Evolutionary conservation across 2,329 filamentous ascomycete species (phyloP).

Genomic region (Endoconidiophora laricicola): DNA sequence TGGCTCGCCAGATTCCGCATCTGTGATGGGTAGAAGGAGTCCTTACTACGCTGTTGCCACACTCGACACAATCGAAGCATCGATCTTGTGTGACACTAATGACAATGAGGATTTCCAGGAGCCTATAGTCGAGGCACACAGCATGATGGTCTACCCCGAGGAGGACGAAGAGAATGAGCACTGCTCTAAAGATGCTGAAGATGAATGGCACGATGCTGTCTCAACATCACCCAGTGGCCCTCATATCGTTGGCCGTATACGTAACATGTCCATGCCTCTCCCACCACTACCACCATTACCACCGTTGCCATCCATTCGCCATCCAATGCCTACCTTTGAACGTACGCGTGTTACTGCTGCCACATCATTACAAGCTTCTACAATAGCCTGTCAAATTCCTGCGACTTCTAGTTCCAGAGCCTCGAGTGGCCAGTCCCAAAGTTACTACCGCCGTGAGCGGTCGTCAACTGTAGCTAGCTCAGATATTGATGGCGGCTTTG

Average conservation of each 20-base stretch:
- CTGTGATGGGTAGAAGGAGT: neutral
- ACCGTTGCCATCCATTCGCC: neutral
- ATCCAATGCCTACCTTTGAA: neutral
- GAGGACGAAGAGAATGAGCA: conserved; percentile 1
- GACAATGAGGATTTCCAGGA: conserved; percentile 2
- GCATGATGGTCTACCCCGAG: conserved; percentile 4
- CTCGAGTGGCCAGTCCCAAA: conserved; percentile 11
- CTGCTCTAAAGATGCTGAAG: neutral
- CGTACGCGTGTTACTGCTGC: conserved; percentile 14
- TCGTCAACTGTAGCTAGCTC: conserved; percentile 50
- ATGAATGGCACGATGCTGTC: neutral
- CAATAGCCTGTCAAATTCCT: conserved; percentile 19
- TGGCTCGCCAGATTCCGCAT: neutral
- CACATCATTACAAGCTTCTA: conserved; percentile 25
- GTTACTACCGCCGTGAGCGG: conserved; percentile 18
- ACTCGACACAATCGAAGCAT: conserved; percentile 12
- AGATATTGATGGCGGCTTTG: conserved; percentile 48
- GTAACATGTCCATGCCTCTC: conserved; percentile 15
- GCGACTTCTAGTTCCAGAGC: conserved; percentile 18
- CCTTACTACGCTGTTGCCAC: conserved; percentile 9
- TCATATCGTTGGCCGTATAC: neutral
- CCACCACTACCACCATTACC: neutral
- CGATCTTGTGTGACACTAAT: conserved; percentile 10
- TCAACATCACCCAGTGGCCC: conserved; percentile 1
- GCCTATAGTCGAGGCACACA: conserved; percentile 1